These are phyloP conservation scores for Mycosphaerella arachidis DNA, from an alignment of 2,329 filamentous ascomycete species.

Conservation along the genomic window DNA sequence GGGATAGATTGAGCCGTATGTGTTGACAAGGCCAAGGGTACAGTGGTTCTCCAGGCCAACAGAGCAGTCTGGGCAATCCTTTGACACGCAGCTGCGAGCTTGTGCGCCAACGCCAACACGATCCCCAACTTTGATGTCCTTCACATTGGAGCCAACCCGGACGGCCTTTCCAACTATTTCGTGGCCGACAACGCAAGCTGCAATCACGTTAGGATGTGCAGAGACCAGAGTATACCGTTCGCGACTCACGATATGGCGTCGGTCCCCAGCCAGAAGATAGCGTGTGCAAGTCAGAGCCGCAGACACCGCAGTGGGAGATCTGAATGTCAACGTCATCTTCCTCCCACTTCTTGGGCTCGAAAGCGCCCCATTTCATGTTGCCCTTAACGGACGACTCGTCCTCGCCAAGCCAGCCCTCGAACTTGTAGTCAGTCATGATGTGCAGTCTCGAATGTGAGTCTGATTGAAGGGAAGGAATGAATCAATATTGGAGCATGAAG, in stretches of 20 bases:
- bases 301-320: constrained; percentile 37
- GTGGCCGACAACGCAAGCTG: constrained; percentile 28
- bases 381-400: constrained; percentile 47
- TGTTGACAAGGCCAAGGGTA: constrained; percentile 22
- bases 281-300: constrained; percentile 30
- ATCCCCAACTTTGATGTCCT: constrained; percentile 34
- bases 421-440: constrained; percentile 41
- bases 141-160: constrained; percentile 28
- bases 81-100: constrained; percentile 44
- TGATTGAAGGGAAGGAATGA: neutral
- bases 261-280: constrained; percentile 39
- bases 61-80: constrained; percentile 51
- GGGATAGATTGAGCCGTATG: constrained; percentile 26
- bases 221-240: neutral
- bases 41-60: constrained; percentile 43
- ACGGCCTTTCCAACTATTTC: constrained; percentile 33
- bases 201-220: neutral
- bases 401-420: constrained; percentile 55
- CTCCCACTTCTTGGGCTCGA: constrained; percentile 33
- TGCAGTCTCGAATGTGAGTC: neutral
- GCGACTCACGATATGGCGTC: constrained; percentile 33
- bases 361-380: constrained; percentile 38
- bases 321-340: constrained; percentile 38
- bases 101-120: constrained; percentile 50
- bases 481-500: neutral